Base-by-base conservation (phyloP, 1,139 yeast genomes). In the Taphrina confusa region DNA sequence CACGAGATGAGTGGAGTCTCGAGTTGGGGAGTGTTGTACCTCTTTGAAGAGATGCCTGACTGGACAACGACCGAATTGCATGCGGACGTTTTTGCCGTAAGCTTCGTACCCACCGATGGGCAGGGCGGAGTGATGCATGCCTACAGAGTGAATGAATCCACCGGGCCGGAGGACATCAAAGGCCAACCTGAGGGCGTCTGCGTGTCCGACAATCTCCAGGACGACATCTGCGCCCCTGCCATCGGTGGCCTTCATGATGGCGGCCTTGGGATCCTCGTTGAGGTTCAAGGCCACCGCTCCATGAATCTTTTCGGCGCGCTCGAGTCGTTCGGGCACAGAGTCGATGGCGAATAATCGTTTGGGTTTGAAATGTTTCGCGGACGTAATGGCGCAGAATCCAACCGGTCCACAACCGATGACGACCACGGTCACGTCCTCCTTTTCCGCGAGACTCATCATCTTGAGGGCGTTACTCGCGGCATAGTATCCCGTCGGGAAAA, bases 401-500 rank as follows among this genome's bases (percentile, higher is more conserved):
- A 83, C 87, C 0, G 87, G 87, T 0, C 87, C 87, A 18, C 82
- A 79, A 0, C 87, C 87, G 3, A 83, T 68, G 64, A 82, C 85
- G 8, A 45, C 58, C 18, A 54, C 49, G 12, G 58, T 42, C 45
- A 82, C 69, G 23, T 60, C 61, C 5, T 69, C 66, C 4, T 66
- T 65, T 27, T 67, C 64, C 30, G 44, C 37, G 4, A 18, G 25
- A 6, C 28, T 20, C 44, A 45, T n/a, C 37, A 78, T 76, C 54
- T 71, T 69, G 28, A 77, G 64, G 63, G 75, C 77, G 65, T 81
- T 79, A 14, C 77, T 68, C 18, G 82, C 82, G 34, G 86, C 86
- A 67, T 77, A 80, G 60, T 60, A 62, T 0, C 85, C 87, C 1
- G 87, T 83, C 37, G 83, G 81, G 70, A 83, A 83, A 60, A 83